Evolutionary conservation across 164 flowering plant genomes (phyloP), one percentile per base, ranked within the genome.

Genomic region (Buxus sempervirens): DNA sequence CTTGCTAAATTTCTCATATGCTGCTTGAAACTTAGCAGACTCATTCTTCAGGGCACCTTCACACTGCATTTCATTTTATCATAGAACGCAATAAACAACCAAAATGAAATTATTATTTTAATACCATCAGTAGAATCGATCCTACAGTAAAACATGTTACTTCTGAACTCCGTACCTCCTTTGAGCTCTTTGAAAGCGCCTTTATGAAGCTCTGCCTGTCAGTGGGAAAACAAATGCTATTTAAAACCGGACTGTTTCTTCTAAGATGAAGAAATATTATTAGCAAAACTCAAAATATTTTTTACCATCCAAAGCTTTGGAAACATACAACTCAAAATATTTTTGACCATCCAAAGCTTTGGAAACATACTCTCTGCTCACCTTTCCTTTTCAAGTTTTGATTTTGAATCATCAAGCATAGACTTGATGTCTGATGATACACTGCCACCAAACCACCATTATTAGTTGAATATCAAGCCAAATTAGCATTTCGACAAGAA

Each of bases 311-410:
- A 54, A 32, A 60, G 42, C 56, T 21, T 19, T 23, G 55, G 55
- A 18, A 0, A 62, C 62, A 23, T 25, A 41, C n/a, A n/a, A n/a
- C n/a, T n/a, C n/a, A n/a, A n/a, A 6, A 63, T 22, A 42, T 13
- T 25, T 9, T 41, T 42, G 63, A 42, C 48, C n/a, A n/a, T 27
- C 27, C 24, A 25, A 67, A 26, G 15, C 9, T 18, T 12, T 20
- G 26, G 12, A 26, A 20, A 26, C 38, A 18, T 24, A 20, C 32
- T 64, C 27, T 23, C 20, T 45, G 60, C 70, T 68, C 73, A 94
- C 96, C 98, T 86, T 38, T 94, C 97, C 75, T 89, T 94, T 77
- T 94, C 96, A 25, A 90, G 55, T 66, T 91, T 91, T 9, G 81
- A 65, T 78, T 89, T 91, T 70, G 90, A 56, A 60, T 87, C 97